phyloP scores from a whole-genome alignment of 2,329 filamentous ascomycete species.

The Aulographum hederae region DNA sequence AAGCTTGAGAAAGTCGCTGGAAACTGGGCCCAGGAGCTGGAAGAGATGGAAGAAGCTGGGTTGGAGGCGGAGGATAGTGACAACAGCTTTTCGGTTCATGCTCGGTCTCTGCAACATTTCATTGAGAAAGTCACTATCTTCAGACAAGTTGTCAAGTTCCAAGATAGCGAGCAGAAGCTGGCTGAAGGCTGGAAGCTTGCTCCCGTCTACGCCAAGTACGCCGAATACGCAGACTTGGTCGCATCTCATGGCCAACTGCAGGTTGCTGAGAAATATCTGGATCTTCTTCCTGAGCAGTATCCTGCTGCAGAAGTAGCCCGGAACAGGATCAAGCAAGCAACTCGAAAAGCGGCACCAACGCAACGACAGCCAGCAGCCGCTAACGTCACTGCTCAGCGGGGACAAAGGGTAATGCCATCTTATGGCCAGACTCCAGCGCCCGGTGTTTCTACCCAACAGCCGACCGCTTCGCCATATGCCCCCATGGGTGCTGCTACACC shows the following conservation, averaged over 20 bases:
- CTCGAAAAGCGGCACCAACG: constrained; percentile 36
- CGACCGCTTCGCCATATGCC: constrained; percentile 16
- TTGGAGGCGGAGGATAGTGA: constrained; percentile 46
- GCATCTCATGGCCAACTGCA: constrained; percentile 75
- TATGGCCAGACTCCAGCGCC: constrained; percentile 12
- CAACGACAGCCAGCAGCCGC: constrained; percentile 20
- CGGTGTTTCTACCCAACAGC: constrained; percentile 9
- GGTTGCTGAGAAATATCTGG: constrained; percentile 78
- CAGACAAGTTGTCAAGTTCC: constrained; percentile 81
- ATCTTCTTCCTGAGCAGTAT: constrained; percentile 68
- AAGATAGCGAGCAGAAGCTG: constrained; percentile 55
- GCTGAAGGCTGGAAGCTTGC: constrained; percentile 75
- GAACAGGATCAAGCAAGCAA: constrained; percentile 70
- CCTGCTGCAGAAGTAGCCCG: constrained; percentile 75
- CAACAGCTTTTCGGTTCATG: constrained; percentile 82
- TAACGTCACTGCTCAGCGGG: constrained; percentile 12
- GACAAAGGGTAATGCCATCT: constrained; percentile 16
- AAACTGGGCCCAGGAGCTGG: constrained; percentile 83
- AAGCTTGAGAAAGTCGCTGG: constrained; percentile 93
- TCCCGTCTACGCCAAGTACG: constrained; percentile 81
- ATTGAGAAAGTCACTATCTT: constrained; percentile 98
- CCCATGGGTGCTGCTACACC: constrained; percentile 12
- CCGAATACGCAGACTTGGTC: constrained; percentile 90
- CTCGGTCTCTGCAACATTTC: constrained; percentile 72
- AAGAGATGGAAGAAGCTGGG: constrained; percentile 62